Conservation (phyloP, 2,329 filamentous ascomycete species). For the Claviceps quebecensis region DNA sequence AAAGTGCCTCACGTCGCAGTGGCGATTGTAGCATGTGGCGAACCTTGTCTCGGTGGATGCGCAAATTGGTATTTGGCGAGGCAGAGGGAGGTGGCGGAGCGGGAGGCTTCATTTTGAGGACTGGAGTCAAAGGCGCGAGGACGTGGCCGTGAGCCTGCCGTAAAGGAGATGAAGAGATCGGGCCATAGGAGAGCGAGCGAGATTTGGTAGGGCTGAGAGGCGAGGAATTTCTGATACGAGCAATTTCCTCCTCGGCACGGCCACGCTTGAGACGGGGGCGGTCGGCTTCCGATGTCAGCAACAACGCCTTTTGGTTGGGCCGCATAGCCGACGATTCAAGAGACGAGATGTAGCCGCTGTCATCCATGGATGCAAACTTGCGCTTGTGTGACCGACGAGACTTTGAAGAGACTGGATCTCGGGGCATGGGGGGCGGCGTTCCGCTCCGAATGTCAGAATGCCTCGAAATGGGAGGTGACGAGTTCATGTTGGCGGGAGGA, state of each 20-base stretch:
- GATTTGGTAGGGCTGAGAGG: slow-evolving; percentile 78
- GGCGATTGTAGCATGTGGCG: slow-evolving; percentile 71
- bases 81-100: slow-evolving; percentile 51
- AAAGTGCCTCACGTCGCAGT: slow-evolving; percentile 30
- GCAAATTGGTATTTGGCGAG: slow-evolving; percentile 85
- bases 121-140: slow-evolving; percentile 67
- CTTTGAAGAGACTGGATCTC: slow-evolving; percentile 46
- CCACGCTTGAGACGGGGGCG: slow-evolving; percentile 74
- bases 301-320: slow-evolving; percentile 46
- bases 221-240: slow-evolving; percentile 78
- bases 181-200: slow-evolving; percentile 38
- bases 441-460: slow-evolving; percentile 46
- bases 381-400: slow-evolving; percentile 54
- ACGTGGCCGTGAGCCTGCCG: slow-evolving; percentile 45
- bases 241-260: slow-evolving; percentile 90
- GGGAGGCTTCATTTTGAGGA: slow-evolving; percentile 62
- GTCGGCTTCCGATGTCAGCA: slow-evolving; percentile 66
- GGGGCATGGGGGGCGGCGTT: slow-evolving; percentile 60
- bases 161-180: slow-evolving; percentile 55
- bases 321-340: slow-evolving; percentile 81
- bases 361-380: slow-evolving; percentile 66
- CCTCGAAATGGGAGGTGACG: slow-evolving; percentile 71
- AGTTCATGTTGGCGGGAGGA: slow-evolving; percentile 58
- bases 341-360: slow-evolving; percentile 95
- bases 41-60: slow-evolving; percentile 74